Percentiles rank a stretch among this genome's conserved stretches.
phyloP scores from a whole-genome alignment of 305 asterid genomes.

The Vinca major region DNA sequence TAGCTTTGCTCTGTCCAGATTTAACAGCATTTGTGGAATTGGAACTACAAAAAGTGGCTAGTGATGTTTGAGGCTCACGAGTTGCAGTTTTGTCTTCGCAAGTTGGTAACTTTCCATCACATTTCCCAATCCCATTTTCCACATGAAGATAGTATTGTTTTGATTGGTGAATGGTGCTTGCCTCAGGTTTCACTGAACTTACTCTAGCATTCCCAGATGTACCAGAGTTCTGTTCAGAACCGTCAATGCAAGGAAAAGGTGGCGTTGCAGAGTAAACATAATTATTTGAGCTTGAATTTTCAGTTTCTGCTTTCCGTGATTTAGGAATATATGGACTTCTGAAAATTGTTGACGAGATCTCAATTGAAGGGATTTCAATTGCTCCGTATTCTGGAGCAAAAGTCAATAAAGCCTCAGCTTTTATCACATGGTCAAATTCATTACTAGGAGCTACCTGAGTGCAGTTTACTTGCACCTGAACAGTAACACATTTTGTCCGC shows the following conservation, averaged over 20 bases:
- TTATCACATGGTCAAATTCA: slow-evolving; percentile 84
- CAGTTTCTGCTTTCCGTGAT: slow-evolving; percentile 77
- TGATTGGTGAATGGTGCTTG: slow-evolving; percentile 37
- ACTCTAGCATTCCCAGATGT: slow-evolving; percentile 42
- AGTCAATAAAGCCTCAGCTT: slow-evolving; percentile 95
- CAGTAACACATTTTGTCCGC: slow-evolving; percentile 30
- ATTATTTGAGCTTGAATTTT: slow-evolving; percentile 65
- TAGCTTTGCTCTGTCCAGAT: slow-evolving; percentile 33
- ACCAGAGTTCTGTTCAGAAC: slow-evolving; percentile 59
- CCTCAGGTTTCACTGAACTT: slow-evolving; percentile 40
- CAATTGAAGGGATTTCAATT: slow-evolving; percentile 68
- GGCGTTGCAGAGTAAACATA: slow-evolving; percentile 93
- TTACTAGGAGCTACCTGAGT: slow-evolving; percentile 38
- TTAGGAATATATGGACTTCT: slow-evolving; percentile 85
- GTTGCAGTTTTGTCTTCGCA: slow-evolving; percentile 32
- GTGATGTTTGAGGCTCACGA: slow-evolving; percentile 37
- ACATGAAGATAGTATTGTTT: slow-evolving; percentile 62
- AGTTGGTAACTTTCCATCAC: slow-evolving; percentile 30
- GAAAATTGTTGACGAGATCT: slow-evolving; percentile 54
- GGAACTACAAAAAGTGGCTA: slow-evolving; percentile 44
- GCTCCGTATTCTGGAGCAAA: slow-evolving; percentile 98
- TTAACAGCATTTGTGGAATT: slow-evolving; percentile 41
- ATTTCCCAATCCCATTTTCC: slow-evolving; percentile 48
- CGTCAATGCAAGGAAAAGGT: slow-evolving; percentile 64
- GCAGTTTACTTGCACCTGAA: slow-evolving; percentile 42